A percentile compares a stretch with the other conserved stretches of the same genome.
Evolutionary conservation across 1,284 basidiomycete species (phyloP).

Genomic region (Ganoderma lucidum): DNA sequence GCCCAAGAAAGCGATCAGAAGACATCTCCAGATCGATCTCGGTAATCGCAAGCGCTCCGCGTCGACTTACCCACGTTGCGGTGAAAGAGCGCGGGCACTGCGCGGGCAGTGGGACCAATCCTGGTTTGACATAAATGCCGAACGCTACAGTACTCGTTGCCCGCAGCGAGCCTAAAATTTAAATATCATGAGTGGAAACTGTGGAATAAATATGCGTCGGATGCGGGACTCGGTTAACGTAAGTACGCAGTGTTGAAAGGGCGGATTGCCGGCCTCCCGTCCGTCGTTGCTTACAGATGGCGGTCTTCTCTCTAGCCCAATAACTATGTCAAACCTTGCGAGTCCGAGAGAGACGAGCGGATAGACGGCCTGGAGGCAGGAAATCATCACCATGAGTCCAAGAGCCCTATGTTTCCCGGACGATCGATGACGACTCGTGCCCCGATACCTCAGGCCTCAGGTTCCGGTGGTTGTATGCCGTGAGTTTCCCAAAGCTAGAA

Average conservation of each 20-base stretch:
- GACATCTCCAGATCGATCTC: conserved; percentile 18
- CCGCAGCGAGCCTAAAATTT: neutral
- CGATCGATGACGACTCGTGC: neutral
- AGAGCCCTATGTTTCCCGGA: neutral
- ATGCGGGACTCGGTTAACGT: neutral
- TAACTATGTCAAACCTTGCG: neutral
- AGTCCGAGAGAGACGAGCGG: neutral
- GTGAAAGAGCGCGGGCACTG: neutral
- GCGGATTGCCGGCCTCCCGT: neutral
- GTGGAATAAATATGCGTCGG: neutral
- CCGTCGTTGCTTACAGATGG: neutral
- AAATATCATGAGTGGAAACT: neutral
- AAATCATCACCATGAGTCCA: neutral
- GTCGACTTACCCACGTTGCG: neutral
- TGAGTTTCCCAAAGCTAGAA: conserved; percentile 5
- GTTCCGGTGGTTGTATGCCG: conserved; percentile 1
- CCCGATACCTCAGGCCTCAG: neutral
- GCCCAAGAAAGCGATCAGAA: conserved; percentile 23
- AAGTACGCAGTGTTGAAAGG: neutral
- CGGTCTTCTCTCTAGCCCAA: neutral
- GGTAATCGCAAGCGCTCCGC: conserved; percentile 9
- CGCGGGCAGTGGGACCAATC: neutral
- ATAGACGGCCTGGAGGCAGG: neutral
- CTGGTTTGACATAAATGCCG: neutral
- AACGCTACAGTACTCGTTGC: neutral